Evolutionary conservation across 306 rosid species (phyloP), one percentile per base, ranked within the genome.

Genomic region (Ormosia emarginata): DNA sequence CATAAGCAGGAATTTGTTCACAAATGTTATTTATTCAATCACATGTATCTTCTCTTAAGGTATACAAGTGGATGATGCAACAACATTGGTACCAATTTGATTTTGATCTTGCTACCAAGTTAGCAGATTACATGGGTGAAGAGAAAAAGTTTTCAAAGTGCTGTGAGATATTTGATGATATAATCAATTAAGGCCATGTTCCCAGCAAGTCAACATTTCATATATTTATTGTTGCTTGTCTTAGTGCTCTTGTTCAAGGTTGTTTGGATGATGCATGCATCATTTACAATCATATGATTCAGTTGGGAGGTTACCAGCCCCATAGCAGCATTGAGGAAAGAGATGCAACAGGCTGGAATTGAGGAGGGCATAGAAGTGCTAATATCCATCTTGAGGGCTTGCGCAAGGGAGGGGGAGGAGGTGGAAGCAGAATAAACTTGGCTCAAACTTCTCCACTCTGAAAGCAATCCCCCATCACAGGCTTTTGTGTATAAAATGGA

Each of bases 31-130:
- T 24, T 24, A 33, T 68, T 47, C 62, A 4, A 15, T 29, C 63
- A 13, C 9, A 50, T 73, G 5, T 62, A 17, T 66, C 24, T 44
- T 30, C 12, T 50, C 29, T 68, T 15, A 46, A 94, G 99, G 99
- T 95, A 50, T 95, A 95, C 94, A 93, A 89, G 87, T 95, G 99
- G 98, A 93, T 89, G 98, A 87, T 95, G 97, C 93, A 90, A 76
- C 95, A 90, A 24, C 78, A 72, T 77, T 93, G 99, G 98, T 89
- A 89, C 64, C 85, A 81, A 32, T 95, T 95, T 82, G 95, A 95
- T 86, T 93, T 89, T 85, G 92, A 95, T 55, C 97, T 95, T 80
- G 88, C 92, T 75, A 93, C 99, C 57, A 89, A 89, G 83, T 87
- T 95, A 61, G 98, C 98, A 4, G 98, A 95, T 88, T 95, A 85